A percentile compares a stretch with the other conserved stretches of the same genome.
phyloP scores from a whole-genome alignment of 1,139 yeast genomes.

The Pichia sp. region DNA sequence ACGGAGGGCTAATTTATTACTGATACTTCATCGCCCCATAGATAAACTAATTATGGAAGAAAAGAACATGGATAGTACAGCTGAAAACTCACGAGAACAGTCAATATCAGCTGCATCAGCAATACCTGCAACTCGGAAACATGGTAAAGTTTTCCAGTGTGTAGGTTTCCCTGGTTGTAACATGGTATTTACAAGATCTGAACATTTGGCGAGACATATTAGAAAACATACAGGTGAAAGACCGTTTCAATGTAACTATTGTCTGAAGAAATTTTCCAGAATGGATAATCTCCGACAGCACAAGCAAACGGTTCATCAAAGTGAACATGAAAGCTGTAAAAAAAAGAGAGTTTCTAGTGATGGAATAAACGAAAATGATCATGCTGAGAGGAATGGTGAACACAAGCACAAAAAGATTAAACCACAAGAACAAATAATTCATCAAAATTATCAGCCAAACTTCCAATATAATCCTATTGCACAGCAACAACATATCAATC shows the following conservation, averaged over 20 bases:
- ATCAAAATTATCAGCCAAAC: neutral
- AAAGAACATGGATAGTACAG: no score
- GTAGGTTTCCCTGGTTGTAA: slow-evolving; percentile 80
- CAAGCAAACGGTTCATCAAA: slow-evolving; percentile 86
- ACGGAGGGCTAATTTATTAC: no score
- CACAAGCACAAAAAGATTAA: neutral
- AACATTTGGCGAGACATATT: slow-evolving; percentile 87
- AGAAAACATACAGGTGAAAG: slow-evolving; percentile 94
- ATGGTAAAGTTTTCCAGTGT: slow-evolving; percentile 72
- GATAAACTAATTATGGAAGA: no score
- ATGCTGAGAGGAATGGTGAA: neutral
- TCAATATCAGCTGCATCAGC: no score
- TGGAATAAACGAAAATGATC: no score
- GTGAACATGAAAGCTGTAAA: slow-evolving; percentile 36
- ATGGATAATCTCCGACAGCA: slow-evolving; percentile 88
- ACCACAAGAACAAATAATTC: neutral
- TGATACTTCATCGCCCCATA: no score
- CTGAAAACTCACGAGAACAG: no score
- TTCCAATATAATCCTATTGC: neutral
- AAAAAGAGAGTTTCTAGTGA: no score
- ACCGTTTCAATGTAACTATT: slow-evolving; percentile 82
- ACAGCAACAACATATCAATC: neutral
- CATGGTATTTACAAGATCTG: slow-evolving; percentile 84
- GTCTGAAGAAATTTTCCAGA: slow-evolving; percentile 73
- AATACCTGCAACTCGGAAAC: slow-evolving; percentile 23